A percentile compares a stretch with the other conserved stretches of the same genome.
phyloP scores from a whole-genome alignment of 257 asterid genomes.

The Fraxinus anomala region DNA sequence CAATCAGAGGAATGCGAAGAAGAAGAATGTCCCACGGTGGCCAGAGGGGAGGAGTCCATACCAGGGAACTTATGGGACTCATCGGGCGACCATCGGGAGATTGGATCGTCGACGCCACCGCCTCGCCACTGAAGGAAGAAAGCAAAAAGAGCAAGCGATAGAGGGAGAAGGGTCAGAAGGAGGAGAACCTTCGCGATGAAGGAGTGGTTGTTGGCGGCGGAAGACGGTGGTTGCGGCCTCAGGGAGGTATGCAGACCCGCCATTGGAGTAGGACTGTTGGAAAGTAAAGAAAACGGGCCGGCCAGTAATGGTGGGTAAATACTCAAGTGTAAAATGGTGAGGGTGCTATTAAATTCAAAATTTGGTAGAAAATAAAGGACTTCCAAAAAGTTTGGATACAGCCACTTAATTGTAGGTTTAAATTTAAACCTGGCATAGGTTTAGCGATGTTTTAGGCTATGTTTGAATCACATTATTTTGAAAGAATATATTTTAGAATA shows the following conservation, averaged over 20 bases:
- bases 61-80: conserved; percentile 59
- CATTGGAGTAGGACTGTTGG: conserved; percentile 36
- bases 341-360: not conserved
- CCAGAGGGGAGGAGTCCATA: conserved; percentile 51
- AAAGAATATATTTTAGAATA: no score
- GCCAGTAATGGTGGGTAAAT: not conserved
- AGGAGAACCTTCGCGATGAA: conserved; percentile 38
- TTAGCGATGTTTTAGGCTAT: no score
- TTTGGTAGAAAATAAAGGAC: not conserved
- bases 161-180: conserved; percentile 61
- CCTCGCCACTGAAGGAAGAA: conserved; percentile 89
- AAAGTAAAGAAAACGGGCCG: not conserved
- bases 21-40: conserved; percentile 28
- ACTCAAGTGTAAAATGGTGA: not conserved
- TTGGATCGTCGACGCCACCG: conserved; percentile 66
- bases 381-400: not conserved
- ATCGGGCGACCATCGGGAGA: conserved; percentile 49
- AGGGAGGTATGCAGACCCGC: conserved; percentile 68
- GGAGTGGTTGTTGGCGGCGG: conserved; percentile 32
- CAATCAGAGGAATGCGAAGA: conserved; percentile 54
- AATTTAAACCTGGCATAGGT: no score
- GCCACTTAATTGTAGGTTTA: not conserved
- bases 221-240: conserved; percentile 50
- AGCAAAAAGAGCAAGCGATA: conserved; percentile 71
- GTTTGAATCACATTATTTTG: no score